phyloP scores from a whole-genome alignment of 2,329 filamentous ascomycete genomes.

The Ceratocystis smalleyi region DNA sequence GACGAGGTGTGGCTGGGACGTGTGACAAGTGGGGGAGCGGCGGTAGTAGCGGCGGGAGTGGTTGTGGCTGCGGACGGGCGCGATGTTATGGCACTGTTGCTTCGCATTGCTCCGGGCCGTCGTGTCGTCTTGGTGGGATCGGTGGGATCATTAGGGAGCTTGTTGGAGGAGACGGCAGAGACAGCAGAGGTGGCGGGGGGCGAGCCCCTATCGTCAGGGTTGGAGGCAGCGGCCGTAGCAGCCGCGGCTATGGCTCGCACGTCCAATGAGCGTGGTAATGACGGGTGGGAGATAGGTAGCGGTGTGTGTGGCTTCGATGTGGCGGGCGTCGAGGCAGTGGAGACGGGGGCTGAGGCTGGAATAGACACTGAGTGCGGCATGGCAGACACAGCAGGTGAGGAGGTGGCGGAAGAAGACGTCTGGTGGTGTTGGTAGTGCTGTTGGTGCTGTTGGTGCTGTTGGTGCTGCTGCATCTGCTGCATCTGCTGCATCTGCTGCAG shows the following conservation, averaged over 20 bases:
- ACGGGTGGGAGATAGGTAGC: conserved; percentile 18
- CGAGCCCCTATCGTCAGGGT: conserved; percentile 20
- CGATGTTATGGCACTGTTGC: conserved; percentile 37
- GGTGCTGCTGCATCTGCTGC: not conserved
- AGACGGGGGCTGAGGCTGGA: conserved; percentile 14
- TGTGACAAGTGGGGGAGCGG: conserved; percentile 5
- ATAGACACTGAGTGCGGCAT: conserved; percentile 18
- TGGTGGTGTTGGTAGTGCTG: conserved; percentile 35
- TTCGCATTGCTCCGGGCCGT: conserved; percentile 33
- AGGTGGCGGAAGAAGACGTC: conserved; percentile 31
- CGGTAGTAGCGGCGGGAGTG: not conserved
- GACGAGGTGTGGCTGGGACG: conserved; percentile 9
- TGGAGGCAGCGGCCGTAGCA: not conserved
- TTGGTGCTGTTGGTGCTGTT: conserved; percentile 16
- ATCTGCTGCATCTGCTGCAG: conserved; percentile 31
- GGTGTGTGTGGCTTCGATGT: conserved; percentile 20
- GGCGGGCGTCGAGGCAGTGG: conserved; percentile 11
- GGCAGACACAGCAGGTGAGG: conserved; percentile 22
- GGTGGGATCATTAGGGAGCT: conserved; percentile 17
- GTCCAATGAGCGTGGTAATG: conserved; percentile 13
- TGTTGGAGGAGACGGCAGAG: conserved; percentile 16
- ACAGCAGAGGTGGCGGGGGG: conserved; percentile 19
- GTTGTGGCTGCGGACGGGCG: conserved; percentile 20
- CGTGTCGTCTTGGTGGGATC: conserved; percentile 19
- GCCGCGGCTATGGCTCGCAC: not conserved